phyloP scores from a whole-genome alignment of 495 filamentous ascomycete species.

The Trichoderma asperelloides region DNA sequence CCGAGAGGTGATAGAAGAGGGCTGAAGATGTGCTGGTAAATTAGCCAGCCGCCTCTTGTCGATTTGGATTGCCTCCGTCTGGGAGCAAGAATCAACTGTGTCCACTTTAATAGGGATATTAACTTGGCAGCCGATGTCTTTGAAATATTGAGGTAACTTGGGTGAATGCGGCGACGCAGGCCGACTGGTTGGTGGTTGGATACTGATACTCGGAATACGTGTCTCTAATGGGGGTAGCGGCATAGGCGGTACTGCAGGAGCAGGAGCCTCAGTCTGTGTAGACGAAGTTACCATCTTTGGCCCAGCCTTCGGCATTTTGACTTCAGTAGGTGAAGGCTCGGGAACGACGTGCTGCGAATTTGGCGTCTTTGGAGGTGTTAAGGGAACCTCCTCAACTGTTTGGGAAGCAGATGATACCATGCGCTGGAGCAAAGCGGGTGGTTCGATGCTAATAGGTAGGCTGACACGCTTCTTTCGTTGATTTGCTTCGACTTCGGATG shows the following conservation, averaged over 20 bases:
- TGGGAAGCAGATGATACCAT: conserved; percentile 70
- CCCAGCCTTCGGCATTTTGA: conserved; percentile 10
- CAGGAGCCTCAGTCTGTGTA: conserved; percentile 58
- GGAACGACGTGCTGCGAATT: conserved; percentile 30
- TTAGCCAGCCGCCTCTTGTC: conserved; percentile 64
- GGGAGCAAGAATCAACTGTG: conserved; percentile 22
- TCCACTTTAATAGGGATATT: conserved; percentile 36
- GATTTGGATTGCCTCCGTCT: conserved; percentile 81
- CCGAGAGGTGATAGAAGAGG: conserved; percentile 56
- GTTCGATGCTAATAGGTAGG: conserved; percentile 33
- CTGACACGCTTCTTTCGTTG: conserved; percentile 57
- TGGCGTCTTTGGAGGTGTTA: conserved; percentile 62
- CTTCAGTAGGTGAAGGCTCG: conserved; percentile 18
- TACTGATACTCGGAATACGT: conserved; percentile 49
- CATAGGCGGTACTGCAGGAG: conserved; percentile 19
- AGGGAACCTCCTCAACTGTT: conserved; percentile 55
- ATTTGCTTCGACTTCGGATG: conserved; percentile 58
- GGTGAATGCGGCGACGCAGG: conserved; percentile 47
- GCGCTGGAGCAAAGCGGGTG: conserved; percentile 20
- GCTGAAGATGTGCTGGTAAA: conserved; percentile 67
- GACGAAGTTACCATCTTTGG: conserved; percentile 37
- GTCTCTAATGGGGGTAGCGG: conserved; percentile 24
- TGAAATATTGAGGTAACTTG: conserved; percentile 43
- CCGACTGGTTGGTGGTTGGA: conserved; percentile 46
- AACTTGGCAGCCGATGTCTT: conserved; percentile 49